Conservation (phyloP, 495 filamentous ascomycete species). For the Mytilinidion resinicola region DNA sequence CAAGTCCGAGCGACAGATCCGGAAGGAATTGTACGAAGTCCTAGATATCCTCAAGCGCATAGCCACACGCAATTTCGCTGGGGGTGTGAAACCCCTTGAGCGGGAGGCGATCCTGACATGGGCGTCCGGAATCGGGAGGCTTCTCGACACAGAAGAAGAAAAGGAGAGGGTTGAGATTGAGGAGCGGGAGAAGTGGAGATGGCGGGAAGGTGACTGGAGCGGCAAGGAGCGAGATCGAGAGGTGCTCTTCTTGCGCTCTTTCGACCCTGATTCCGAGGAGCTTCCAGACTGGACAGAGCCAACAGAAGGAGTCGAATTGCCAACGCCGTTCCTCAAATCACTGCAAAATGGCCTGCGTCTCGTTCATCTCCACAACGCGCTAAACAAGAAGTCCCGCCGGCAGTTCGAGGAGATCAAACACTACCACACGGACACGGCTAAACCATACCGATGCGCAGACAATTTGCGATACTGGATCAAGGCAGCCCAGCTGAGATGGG, state of each 20-base stretch:
- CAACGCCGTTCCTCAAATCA: constrained; percentile 67
- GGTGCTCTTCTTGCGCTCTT: constrained; percentile 57
- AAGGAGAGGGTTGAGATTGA: constrained; percentile 66
- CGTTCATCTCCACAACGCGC: constrained; percentile 80
- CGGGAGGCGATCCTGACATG: constrained; percentile 63
- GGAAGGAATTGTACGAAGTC: constrained; percentile 72
- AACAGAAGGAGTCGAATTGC: constrained; percentile 49
- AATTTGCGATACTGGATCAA: constrained; percentile 95
- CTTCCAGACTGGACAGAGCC: constrained; percentile 65
- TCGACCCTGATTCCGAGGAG: constrained; percentile 54
- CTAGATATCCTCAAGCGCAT: constrained; percentile 87
- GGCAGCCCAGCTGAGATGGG: constrained; percentile 90
- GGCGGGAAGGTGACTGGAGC: constrained; percentile 76
- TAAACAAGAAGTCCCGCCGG: constrained; percentile 73
- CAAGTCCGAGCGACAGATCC: constrained; percentile 73
- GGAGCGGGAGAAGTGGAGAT: constrained; percentile 68
- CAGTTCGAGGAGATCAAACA: constrained; percentile 86
- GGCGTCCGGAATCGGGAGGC: constrained; percentile 66
- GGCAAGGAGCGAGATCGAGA: constrained; percentile 73
- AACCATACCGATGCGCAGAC: constrained; percentile 89
- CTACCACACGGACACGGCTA: constrained; percentile 82
- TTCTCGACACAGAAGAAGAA: constrained; percentile 67
- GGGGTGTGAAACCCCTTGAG: constrained; percentile 72
- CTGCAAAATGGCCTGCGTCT: constrained; percentile 75
- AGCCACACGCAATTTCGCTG: constrained; percentile 80